Evolutionary conservation across 495 filamentous ascomycete genomes (phyloP), one percentile per base, ranked within the genome.

Genomic region (Xylaria flabelliformis): DNA sequence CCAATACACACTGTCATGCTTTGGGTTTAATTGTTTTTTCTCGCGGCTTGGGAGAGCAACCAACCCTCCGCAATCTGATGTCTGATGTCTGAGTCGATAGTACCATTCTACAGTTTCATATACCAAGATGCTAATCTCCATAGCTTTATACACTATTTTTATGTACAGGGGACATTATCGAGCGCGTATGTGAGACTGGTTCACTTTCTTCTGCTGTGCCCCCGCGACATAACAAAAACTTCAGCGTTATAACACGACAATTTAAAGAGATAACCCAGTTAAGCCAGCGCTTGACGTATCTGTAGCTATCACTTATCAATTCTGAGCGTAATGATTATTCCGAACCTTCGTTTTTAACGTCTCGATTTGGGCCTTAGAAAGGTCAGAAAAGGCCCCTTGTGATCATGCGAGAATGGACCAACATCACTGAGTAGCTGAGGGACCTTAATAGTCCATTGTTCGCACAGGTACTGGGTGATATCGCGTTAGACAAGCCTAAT

Each of bases 371-470:
- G 34, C 36, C 59, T 63, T 17, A 3, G 42, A 19, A 63, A 36
- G 12, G 36, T 63, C n/a, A 63, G 24, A 13, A 63, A 7, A 21
- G 15, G 36, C 21, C 0, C 3, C 1, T 15, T 24, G 24, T 63
- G 3, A 3, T 21, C 7, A 32, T 0, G 12, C 2, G 17, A 44
- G 36, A 41, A 42, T 41, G 15, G 4, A 42, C 59, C 3, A 15
- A 63, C 59, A 9, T 42, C 59, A 39, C n/a, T 44, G 24, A 63
- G 59, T 36, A 63, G 26, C 7, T 63, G n/a, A 36, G 59, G 59
- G 36, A 63, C 59, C 21, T 21, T 63, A 4, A 63, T 26, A 13
- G 59, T 63, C 59, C 59, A 63, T 42, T 63, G 59, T 1, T 63
- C 59, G n/a, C 4, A 63, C 36, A 42, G 44, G 12, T 24, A 63